Base-by-base conservation (phyloP, 2,329 filamentous ascomycete genomes). In the Magnaporthiopsis incrustans region DNA sequence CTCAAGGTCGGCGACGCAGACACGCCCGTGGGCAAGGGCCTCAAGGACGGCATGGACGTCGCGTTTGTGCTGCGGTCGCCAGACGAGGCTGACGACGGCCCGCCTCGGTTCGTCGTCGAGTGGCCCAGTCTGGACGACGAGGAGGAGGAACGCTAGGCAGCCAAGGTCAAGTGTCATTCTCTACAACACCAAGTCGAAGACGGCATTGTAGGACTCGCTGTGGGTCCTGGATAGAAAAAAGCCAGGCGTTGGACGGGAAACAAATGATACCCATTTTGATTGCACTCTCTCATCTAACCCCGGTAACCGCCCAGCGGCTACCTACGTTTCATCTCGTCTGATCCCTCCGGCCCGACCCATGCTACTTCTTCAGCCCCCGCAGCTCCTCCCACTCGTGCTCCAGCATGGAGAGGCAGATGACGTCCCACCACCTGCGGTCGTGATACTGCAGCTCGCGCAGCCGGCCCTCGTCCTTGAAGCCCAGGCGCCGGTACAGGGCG, bases 31-130 rank as follows among this genome's bases (percentile, higher is more conserved):
- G 74, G 73, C 57, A 75, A 78, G 64, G 78, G 77, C 0, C 61
- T 86, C 14, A 77, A 77, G 66, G 77, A 85, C 35, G 80, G 80
- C 53, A 75, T 74, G 64, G 73, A 78, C 0, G 71, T 86, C 22
- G 83, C 83, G 0, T 85, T 86, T 70, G 72, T 76, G 0, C 75
- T 85, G 57, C 70, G 76, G 50, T 57, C 59, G 33, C 70, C 75
- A 0, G 67, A 71, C 3, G 76, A 77, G 14, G 73, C 71, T 22
- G 73, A 75, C 8, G 78, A 76, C 1, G 69, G 72, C 6, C 75
- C 78, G 71, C 80, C 80, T 0, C 72, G 67, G 8, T 76, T 77
- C 59, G 66, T 74, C 6, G 77, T 78, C 4, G 70, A 75, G 2
- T 68, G 77, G 33, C 75, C 77, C 0, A 66, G 60, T 1, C 71